Percentiles rank a stretch among this genome's conserved stretches.
Evolutionary conservation across 768 basidiomycete genomes (phyloP).

Genomic region (Mycena filopes): DNA sequence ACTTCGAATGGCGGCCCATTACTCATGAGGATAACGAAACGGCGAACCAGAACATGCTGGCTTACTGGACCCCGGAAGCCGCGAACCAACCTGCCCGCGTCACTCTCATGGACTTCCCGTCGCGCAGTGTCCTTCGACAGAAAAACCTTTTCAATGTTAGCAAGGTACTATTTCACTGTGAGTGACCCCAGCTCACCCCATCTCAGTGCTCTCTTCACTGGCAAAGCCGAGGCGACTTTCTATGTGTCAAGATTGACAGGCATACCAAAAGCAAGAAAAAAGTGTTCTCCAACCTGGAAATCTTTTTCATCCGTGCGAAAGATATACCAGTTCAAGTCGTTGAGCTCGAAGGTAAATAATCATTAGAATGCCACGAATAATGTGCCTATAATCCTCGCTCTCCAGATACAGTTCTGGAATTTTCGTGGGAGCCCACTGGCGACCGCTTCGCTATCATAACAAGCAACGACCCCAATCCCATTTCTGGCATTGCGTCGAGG

Average conservation of each 20-base stretch:
- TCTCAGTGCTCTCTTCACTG: slow-evolving; percentile 93
- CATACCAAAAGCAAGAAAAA: slow-evolving; percentile 99
- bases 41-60: slow-evolving; percentile 89
- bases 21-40: too few species aligned
- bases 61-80: slow-evolving; percentile 98
- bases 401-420: slow-evolving; percentile 91
- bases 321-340: slow-evolving; percentile 97
- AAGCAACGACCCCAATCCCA: slow-evolving; percentile 91
- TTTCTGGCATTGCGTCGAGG: slow-evolving; percentile 93
- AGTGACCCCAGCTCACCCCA: slow-evolving; percentile 13
- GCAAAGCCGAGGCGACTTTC: slow-evolving; percentile 98
- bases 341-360: slow-evolving; percentile 85
- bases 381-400: slow-evolving; percentile 15
- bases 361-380: slow-evolving; percentile 10
- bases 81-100: slow-evolving; percentile 97
- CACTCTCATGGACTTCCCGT: slow-evolving; percentile 89
- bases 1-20: slow-evolving; percentile 99
- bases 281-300: slow-evolving; percentile 96
- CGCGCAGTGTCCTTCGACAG: slow-evolving; percentile 82
- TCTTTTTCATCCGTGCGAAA: slow-evolving; percentile 97
- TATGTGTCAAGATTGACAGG: slow-evolving; percentile 98
- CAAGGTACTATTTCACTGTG: slow-evolving; percentile 69
- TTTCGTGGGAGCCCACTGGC: slow-evolving; percentile 99
- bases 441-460: slow-evolving; percentile 96
- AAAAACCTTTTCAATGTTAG: slow-evolving; percentile 99